Conservation (phyloP, 805 yeast genomes). For the Barnettozyma sucrosica region DNA sequence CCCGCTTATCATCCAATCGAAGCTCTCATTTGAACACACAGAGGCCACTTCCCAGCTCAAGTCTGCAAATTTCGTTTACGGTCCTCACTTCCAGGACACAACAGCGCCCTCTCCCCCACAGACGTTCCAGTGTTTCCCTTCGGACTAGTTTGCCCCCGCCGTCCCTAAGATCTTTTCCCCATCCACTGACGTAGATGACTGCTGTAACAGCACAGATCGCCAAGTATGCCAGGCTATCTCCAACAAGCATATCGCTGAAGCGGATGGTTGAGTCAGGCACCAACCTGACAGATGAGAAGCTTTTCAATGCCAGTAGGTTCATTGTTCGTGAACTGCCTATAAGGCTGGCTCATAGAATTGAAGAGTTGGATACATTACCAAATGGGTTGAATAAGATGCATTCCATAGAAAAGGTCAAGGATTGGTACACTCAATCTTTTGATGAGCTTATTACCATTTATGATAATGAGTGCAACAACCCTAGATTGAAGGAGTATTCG, state of each 20-base stretch:
- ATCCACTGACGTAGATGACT: constrained; percentile 2
- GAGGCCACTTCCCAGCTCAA: neutral
- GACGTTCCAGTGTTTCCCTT: neutral
- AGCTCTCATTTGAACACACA: neutral
- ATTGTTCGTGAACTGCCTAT: constrained; percentile 84
- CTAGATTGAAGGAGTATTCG: constrained; percentile 51
- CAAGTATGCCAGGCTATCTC: constrained; percentile 63
- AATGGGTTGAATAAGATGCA: constrained; percentile 68
- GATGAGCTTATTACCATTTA: constrained; percentile 64
- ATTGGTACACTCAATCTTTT: constrained; percentile 90
- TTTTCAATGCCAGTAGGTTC: constrained; percentile 79
- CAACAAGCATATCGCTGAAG: constrained; percentile 76
- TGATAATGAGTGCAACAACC: constrained; percentile 9
- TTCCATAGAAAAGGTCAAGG: constrained; percentile 65
- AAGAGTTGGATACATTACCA: constrained; percentile 78
- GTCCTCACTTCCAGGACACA: neutral
- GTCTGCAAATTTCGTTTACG: neutral
- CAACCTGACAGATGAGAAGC: constrained; percentile 67
- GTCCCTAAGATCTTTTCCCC: neutral
- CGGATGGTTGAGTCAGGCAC: constrained; percentile 93
- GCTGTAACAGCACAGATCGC: constrained; percentile 23
- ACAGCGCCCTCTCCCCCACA: neutral
- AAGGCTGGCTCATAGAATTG: constrained; percentile 77
- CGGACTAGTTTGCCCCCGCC: neutral
- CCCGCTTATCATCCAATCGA: neutral